Percentiles rank a stretch among this genome's conserved stretches.
Conservation (phyloP, 2,329 filamentous ascomycete species). For the Magnaporthiopsis poae region DNA sequence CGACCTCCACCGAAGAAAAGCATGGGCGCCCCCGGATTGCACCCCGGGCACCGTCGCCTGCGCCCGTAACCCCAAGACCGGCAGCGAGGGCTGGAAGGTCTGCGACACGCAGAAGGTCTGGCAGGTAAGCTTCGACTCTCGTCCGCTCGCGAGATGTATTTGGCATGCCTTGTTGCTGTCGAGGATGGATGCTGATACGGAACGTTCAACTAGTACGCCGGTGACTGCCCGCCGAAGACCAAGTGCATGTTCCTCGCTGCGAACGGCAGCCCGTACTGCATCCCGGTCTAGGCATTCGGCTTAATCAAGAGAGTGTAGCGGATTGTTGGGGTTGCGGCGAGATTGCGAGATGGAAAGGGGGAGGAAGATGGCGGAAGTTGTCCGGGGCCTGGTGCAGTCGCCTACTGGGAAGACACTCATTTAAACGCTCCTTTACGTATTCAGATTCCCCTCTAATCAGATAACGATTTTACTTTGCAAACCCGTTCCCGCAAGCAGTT, state of each 20-base stretch:
- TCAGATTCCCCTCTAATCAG: not conserved
- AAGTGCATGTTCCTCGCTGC: constrained; percentile 14
- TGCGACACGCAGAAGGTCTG: constrained; percentile 10
- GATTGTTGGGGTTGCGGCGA: not conserved
- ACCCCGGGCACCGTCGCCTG: constrained; percentile 15
- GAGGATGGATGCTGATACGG: too few relatives aligned
- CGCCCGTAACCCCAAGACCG: constrained; percentile 11
- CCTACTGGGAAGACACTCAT: not conserved
- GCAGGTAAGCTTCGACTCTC: not conserved
- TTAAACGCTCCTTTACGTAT: not conserved
- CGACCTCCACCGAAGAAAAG: not conserved
- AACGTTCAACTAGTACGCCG: constrained; percentile 12
- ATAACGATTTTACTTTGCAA: too few relatives aligned
- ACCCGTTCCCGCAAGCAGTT: too few relatives aligned
- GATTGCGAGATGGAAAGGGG: not conserved
- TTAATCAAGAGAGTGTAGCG: not conserved
- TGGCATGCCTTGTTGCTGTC: too few relatives aligned
- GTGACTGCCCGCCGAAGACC: constrained; percentile 12
- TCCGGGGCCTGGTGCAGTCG: too few relatives aligned
- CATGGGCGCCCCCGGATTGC: constrained; percentile 9
- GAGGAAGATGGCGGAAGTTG: too few relatives aligned
- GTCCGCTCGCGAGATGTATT: too few relatives aligned
- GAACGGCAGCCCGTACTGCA: constrained; percentile 18
- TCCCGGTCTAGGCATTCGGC: constrained; percentile 5
- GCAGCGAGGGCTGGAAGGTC: constrained; percentile 15